Evolutionary conservation across 345 rosid genomes (phyloP).

Genomic region (Camelina neglecta): DNA sequence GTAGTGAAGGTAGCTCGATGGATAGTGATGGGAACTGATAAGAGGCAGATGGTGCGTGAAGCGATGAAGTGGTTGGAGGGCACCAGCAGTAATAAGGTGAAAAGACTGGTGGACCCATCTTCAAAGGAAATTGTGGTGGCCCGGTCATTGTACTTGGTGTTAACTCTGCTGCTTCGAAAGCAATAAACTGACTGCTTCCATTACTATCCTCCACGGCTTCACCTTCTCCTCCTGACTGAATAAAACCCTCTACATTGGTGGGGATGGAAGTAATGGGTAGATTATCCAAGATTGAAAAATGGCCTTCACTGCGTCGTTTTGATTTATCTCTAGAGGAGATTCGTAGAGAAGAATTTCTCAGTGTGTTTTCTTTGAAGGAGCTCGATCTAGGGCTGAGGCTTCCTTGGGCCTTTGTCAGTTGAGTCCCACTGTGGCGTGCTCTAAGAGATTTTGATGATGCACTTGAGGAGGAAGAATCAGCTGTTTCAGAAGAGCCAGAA

Average conservation of each 20-base stretch:
- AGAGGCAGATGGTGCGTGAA: constrained; percentile 48
- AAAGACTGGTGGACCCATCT: constrained; percentile 52
- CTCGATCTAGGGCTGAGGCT: constrained; percentile 83
- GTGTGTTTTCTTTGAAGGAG: constrained; percentile 74
- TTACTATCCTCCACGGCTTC: constrained; percentile 46
- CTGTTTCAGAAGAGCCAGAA: constrained; percentile 23
- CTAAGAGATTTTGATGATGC: constrained; percentile 56
- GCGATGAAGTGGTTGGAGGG: constrained; percentile 60
- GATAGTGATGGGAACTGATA: constrained; percentile 51
- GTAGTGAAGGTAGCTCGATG: constrained; percentile 59
- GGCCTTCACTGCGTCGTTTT: constrained; percentile 63
- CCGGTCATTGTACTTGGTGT: constrained; percentile 41
- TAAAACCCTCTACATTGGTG: constrained; percentile 43
- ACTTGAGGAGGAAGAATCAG: constrained; percentile 34
- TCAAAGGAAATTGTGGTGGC: constrained; percentile 49
- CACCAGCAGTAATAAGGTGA: constrained; percentile 97
- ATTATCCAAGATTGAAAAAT: constrained; percentile 56
- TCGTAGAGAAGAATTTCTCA: constrained; percentile 58
- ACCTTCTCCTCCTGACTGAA: constrained; percentile 43
- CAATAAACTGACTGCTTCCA: constrained; percentile 5
- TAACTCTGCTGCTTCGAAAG: constrained; percentile 21
- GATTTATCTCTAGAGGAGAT: constrained; percentile 67
- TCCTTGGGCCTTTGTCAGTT: constrained; percentile 59
- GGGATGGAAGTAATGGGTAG: constrained; percentile 42
- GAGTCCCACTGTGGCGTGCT: constrained; percentile 55